A percentile compares a stretch with the other conserved stretches of the same genome.
phyloP scores from a whole-genome alignment of 352 stramenopile genomes.

The Pythium dissimile region DNA sequence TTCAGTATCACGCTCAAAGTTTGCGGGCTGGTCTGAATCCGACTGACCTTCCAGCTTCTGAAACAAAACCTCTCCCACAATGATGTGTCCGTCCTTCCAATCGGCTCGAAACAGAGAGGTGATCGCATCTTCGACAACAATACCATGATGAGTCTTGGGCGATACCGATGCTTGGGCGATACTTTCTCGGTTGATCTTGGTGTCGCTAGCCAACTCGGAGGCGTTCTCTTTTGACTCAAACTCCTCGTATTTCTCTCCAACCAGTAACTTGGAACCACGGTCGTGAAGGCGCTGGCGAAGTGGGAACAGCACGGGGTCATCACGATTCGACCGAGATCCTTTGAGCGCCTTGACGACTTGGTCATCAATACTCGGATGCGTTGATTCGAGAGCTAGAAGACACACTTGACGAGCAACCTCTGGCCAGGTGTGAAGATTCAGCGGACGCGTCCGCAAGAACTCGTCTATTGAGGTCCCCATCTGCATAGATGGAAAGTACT shows the following conservation, averaged over 20 bases:
- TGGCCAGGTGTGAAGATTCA: conserved; percentile 81
- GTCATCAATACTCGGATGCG: conserved; percentile 64
- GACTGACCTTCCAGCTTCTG: neutral
- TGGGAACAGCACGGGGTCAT: conserved; percentile 57
- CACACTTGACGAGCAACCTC: conserved; percentile 75
- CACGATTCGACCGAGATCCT: conserved; percentile 63
- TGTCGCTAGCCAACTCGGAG: neutral
- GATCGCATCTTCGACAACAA: conserved; percentile 41
- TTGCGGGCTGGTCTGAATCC: neutral
- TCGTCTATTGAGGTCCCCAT: conserved; percentile 67
- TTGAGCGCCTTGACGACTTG: conserved; percentile 74
- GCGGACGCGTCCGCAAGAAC: conserved; percentile 63
- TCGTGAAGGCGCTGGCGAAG: conserved; percentile 40
- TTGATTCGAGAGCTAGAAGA: conserved; percentile 66
- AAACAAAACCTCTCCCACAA: conserved; percentile 28
- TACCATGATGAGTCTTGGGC: conserved; percentile 29
- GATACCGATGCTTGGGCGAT: neutral
- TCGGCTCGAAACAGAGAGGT: conserved; percentile 7
- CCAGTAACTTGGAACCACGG: conserved; percentile 43
- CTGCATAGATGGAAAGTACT: conserved; percentile 72
- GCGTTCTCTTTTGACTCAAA: conserved; percentile 6
- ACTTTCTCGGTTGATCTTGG: neutral
- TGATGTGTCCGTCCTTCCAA: conserved; percentile 37
- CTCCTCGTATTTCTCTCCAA: conserved; percentile 54
- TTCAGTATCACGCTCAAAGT: neutral